Base-by-base conservation (phyloP, 2,329 filamentous ascomycete genomes). In the Pseudocercospora fijiensis region DNA sequence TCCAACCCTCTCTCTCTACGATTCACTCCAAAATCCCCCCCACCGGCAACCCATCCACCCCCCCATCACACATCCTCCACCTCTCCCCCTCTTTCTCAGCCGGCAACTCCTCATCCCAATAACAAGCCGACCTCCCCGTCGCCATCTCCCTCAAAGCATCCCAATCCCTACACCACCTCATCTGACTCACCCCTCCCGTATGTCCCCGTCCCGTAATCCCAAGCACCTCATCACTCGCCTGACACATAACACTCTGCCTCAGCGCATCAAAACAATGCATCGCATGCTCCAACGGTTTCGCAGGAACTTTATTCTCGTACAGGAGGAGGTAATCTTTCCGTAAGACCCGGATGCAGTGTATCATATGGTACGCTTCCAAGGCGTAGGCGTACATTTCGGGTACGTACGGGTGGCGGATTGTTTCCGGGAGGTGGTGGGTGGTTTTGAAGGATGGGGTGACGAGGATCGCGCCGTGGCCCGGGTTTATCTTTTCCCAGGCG, bases 221-320 rank as follows among this genome's bases (percentile, higher is more conserved):
- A 10, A 64, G 37, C 13, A 61, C n/a, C 47, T 61, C 57, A 55
- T 64, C 62, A 52, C 33, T 61, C 22, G 43, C 52, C 26, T 53
- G 52, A 37, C 58, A 61, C 58, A 61, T 61, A 1, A 61, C 43
- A 30, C 58, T 51, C 51, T 64, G 62, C 16, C 62, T 20, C 26
- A 65, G 20, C 7, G 63, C 60, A 57, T 65, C 63, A 26, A 62
- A 65, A 49, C 63, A 65, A 30, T 65, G 63, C 56, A 57, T 55
- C 3, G 59, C 41, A 45, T 65, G 63, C 26, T 60, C 57, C 20
- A 60, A 18, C 1, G 57, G 57, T n/a, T 57, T 53, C 2, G 49
- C 57, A 7, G 57, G 24, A 47, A 22, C 27, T 20, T n/a, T 57
- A 28, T n/a, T 49, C 55, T 16, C 47, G 26, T 18, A 47, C n/a